These are phyloP conservation scores for Pouteria glomerata DNA, from an alignment of 148 eudicot genomes.

Conservation along the genomic window DNA sequence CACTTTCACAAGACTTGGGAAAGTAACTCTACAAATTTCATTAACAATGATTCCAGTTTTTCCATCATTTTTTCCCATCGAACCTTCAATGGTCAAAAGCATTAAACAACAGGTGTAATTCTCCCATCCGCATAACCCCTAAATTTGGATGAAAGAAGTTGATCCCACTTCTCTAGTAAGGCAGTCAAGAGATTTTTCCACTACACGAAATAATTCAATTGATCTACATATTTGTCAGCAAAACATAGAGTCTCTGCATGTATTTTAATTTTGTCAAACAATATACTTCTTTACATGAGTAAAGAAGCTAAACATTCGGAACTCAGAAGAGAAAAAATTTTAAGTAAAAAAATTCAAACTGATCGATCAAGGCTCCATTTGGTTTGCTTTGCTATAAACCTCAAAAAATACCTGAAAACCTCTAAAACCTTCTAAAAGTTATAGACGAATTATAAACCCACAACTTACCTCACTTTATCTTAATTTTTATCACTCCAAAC, in stretches of 20 bases:
- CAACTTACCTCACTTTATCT: too few species aligned
- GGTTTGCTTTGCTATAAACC: too few species aligned
- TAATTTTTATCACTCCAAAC: too few species aligned
- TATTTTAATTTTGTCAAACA: neutral
- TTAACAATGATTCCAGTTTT: too few species aligned
- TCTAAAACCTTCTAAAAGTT: too few species aligned
- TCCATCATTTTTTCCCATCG: too few species aligned
- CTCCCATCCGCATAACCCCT: neutral
- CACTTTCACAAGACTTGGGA: neutral
- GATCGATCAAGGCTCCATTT: neutral
- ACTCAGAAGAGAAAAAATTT: neutral
- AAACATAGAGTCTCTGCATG: neutral
- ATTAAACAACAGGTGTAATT: too few species aligned
- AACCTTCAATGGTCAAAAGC: too few species aligned
- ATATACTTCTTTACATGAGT: neutral
- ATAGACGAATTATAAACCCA: too few species aligned
- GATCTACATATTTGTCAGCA: neutral
- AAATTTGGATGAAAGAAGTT: neutral
- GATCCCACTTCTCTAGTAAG: neutral
- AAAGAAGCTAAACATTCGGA: neutral
- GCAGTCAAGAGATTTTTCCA: neutral
- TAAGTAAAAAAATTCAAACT: neutral
- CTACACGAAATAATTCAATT: neutral
- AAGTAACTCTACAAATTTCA: neutral
- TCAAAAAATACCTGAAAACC: neutral